phyloP scores from a whole-genome alignment of 306 rosid species.

The Medicago ruthenica region DNA sequence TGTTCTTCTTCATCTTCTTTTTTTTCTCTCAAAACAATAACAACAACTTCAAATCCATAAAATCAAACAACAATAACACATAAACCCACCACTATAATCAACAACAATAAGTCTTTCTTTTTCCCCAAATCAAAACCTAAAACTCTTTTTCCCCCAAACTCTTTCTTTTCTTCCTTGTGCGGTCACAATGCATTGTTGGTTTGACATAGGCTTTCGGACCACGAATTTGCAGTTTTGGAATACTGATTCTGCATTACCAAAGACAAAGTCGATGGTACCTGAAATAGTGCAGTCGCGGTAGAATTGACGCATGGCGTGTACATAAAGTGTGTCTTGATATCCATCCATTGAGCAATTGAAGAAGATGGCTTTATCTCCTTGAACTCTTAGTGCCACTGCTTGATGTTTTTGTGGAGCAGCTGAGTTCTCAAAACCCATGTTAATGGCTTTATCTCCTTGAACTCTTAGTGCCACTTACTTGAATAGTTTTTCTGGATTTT shows the following conservation, averaged over 20 bases:
- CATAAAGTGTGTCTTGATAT: conserved; percentile 45
- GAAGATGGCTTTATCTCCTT: conserved; percentile 59
- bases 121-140: too few relatives aligned
- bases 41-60: too few relatives aligned
- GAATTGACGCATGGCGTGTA: conserved; percentile 70
- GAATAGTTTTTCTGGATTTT: too few relatives aligned
- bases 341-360: conserved; percentile 69
- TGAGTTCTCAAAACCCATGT: conserved; percentile 70
- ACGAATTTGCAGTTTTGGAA: conserved; percentile 75
- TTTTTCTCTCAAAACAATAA: too few relatives aligned
- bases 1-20: too few relatives aligned
- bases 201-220: conserved; percentile 60
- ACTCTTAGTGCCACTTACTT: too few relatives aligned
- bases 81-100: too few relatives aligned
- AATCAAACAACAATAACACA: too few relatives aligned
- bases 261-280: conserved; percentile 76
- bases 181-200: conserved; percentile 46
- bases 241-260: conserved; percentile 56
- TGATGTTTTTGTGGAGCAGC: conserved; percentile 73
- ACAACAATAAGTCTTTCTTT: too few relatives aligned
- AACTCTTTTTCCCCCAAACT: too few relatives aligned
- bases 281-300: conserved; percentile 69
- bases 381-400: conserved; percentile 77
- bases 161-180: conserved; percentile 40
- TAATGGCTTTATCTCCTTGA: conserved; percentile 53